Percentiles rank a stretch among this genome's conserved stretches.
phyloP scores from a whole-genome alignment of 2,329 filamentous ascomycete species.

The Monilinia laxa region DNA sequence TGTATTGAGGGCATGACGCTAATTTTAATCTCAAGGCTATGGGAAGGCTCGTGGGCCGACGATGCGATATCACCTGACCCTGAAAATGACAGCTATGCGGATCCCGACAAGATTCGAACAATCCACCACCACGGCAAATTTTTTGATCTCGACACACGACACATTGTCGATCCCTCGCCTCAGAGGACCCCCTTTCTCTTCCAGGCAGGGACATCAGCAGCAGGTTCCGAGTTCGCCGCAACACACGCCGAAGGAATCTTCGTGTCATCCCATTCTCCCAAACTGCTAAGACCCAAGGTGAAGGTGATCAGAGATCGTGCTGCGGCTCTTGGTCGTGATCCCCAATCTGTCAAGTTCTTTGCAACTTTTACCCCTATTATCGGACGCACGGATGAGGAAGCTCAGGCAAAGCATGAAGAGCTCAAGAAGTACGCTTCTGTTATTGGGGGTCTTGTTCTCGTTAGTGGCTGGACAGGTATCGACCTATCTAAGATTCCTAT shows the following conservation, averaged over 20 bases:
- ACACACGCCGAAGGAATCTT: constrained; percentile 72
- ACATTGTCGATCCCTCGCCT: constrained; percentile 63
- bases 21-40: background rate
- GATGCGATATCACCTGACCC: constrained; percentile 37
- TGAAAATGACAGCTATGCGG: constrained; percentile 43
- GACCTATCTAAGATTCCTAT: constrained; percentile 53
- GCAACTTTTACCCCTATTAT: constrained; percentile 65
- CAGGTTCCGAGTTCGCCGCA: constrained; percentile 65
- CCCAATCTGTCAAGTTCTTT: constrained; percentile 63
- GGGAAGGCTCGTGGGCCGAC: background rate
- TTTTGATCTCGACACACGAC: constrained; percentile 61
- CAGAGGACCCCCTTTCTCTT: constrained; percentile 68
- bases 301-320: constrained; percentile 53
- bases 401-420: constrained; percentile 60
- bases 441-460: background rate
- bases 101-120: constrained; percentile 57
- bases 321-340: constrained; percentile 54
- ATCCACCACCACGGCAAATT: constrained; percentile 66
- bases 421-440: background rate
- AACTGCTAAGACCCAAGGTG: constrained; percentile 49
- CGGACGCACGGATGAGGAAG: constrained; percentile 64
- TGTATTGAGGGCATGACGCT: background rate
- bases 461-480: background rate
- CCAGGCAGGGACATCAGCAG: constrained; percentile 63
- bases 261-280: constrained; percentile 61